Evolutionary conservation across 1,284 basidiomycete genomes (phyloP).

Genomic region (Pholiota adiposa): DNA sequence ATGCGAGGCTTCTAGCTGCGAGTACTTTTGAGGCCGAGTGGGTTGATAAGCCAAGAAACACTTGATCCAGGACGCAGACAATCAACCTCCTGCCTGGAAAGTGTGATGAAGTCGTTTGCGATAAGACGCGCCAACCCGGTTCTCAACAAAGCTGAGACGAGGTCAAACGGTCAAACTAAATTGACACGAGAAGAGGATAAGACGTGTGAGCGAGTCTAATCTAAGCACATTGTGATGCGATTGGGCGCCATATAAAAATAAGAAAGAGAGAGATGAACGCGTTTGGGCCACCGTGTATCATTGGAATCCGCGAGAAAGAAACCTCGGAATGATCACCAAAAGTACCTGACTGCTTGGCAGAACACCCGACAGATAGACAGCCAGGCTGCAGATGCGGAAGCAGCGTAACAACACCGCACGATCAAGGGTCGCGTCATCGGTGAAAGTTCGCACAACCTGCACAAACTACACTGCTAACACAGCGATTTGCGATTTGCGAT

Average conservation of each 20-base stretch:
- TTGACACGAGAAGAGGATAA: conserved; percentile 16
- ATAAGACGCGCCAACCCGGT: conserved; percentile 12
- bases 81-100: background rate
- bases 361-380: conserved; percentile 5
- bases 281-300: background rate
- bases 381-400: background rate
- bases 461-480: background rate
- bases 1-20: background rate
- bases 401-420: conserved; percentile 1
- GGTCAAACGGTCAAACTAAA: conserved; percentile 13
- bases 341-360: conserved; percentile 1
- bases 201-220: conserved; percentile 16
- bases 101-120: background rate
- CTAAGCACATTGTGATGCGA: conserved; percentile 9
- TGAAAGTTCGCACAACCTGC: conserved; percentile 8
- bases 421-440: conserved; percentile 9
- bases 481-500: background rate
- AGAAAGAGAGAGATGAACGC: conserved; percentile 1
- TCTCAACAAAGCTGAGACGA: conserved; percentile 5
- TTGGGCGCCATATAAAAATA: conserved; percentile 1
- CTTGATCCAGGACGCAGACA: background rate
- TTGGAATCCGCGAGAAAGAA: background rate
- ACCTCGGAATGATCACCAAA: background rate
- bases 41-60: conserved; percentile 2
- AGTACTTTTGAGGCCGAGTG: background rate